phyloP scores from a whole-genome alignment of 2,329 filamentous ascomycete genomes.

The Clonostachys solani region DNA sequence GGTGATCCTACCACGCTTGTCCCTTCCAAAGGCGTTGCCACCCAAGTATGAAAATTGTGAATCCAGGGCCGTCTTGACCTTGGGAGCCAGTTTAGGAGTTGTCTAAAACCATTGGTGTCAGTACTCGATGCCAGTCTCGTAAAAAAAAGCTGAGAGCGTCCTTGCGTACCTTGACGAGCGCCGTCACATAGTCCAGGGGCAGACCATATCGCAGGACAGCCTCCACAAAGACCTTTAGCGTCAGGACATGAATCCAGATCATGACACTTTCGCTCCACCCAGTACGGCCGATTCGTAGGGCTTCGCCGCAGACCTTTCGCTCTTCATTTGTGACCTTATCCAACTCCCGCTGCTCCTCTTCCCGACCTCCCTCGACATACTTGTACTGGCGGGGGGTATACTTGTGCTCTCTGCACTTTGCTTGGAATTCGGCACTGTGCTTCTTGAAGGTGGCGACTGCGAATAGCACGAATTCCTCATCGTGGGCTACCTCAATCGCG shows the following conservation, averaged over 20 bases:
- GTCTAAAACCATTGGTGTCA: slow-evolving; percentile 48
- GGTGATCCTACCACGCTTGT: slow-evolving; percentile 88
- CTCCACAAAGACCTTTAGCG: slow-evolving; percentile 92
- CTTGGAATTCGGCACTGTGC: slow-evolving; percentile 77
- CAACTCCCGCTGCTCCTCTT: slow-evolving; percentile 85
- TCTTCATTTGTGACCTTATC: slow-evolving; percentile 80
- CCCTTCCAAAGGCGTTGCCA: slow-evolving; percentile 87
- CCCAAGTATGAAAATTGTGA: slow-evolving; percentile 85
- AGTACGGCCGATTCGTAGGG: slow-evolving; percentile 79
- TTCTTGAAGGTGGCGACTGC: slow-evolving; percentile 94
- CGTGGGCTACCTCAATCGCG: slow-evolving; percentile 71
- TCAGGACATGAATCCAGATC: slow-evolving; percentile 91
- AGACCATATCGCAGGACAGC: slow-evolving; percentile 95
- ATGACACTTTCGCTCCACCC: slow-evolving; percentile 95
- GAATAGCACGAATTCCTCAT: slow-evolving; percentile 87
- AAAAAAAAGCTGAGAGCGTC: background rate
- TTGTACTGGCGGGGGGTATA: slow-evolving; percentile 96
- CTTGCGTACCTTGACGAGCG: slow-evolving; percentile 70
- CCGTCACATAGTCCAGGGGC: slow-evolving; percentile 84
- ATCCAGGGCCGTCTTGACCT: slow-evolving; percentile 76
- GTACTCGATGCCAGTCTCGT: background rate
- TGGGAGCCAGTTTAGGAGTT: slow-evolving; percentile 75
- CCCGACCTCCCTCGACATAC: slow-evolving; percentile 82
- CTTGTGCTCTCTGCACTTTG: slow-evolving; percentile 87
- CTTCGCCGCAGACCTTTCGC: slow-evolving; percentile 89